Evolutionary conservation across 305 asterid species (phyloP).

Genomic region (Fraxinus dipetala): DNA sequence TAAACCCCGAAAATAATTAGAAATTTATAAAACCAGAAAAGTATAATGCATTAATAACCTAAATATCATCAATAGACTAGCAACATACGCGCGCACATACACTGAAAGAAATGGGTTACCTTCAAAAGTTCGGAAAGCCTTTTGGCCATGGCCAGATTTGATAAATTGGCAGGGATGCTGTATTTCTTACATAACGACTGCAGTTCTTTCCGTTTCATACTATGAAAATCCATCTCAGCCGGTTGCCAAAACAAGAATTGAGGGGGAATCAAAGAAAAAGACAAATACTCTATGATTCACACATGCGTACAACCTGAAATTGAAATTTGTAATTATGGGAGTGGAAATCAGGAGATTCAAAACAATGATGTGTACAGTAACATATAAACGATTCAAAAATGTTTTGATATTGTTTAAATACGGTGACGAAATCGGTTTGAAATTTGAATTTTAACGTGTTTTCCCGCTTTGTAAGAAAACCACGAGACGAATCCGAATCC

Average conservation of each 20-base stretch:
- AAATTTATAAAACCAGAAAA: background rate
- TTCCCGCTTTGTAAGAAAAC: slow-evolving; percentile 33
- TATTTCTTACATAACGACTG: slow-evolving; percentile 64
- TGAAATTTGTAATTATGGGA: background rate
- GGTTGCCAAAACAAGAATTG: slow-evolving; percentile 3
- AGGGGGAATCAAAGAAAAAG: background rate
- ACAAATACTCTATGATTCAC: background rate
- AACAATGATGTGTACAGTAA: background rate
- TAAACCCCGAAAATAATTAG: background rate
- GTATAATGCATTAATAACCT: background rate
- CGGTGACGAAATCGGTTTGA: slow-evolving; percentile 27
- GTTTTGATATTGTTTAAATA: background rate
- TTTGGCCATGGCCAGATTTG: slow-evolving; percentile 58
- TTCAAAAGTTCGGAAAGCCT: slow-evolving; percentile 39
- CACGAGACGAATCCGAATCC: background rate
- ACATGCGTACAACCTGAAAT: background rate
- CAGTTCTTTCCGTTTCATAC: slow-evolving; percentile 57
- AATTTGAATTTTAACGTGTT: slow-evolving; percentile 28
- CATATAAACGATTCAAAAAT: background rate
- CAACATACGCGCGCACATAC: background rate
- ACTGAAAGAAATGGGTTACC: slow-evolving; percentile 35
- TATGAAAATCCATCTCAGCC: slow-evolving; percentile 49
- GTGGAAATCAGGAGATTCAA: background rate
- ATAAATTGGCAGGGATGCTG: slow-evolving; percentile 59
- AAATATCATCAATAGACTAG: background rate